Conservation (phyloP, 768 basidiomycete species). For the Hortiboletus flavorubellus region DNA sequence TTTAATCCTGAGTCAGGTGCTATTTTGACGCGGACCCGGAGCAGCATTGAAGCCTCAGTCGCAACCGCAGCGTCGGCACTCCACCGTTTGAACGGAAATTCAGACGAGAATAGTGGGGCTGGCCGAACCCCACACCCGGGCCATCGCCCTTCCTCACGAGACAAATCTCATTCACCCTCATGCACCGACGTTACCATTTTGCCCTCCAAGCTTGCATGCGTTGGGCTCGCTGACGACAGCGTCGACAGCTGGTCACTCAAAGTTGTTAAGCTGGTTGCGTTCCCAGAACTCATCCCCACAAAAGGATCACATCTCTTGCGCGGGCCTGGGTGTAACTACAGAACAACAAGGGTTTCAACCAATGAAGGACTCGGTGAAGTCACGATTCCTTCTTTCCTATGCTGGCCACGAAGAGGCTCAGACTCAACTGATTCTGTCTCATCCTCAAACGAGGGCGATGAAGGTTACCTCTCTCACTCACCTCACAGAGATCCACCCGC, state of each 20-base stretch:
- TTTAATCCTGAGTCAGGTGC: constrained; percentile 37
- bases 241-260: constrained; percentile 74
- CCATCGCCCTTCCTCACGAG: constrained; percentile 22
- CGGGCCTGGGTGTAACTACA: background rate
- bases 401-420: constrained; percentile 22
- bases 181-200: constrained; percentile 60
- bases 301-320: constrained; percentile 12
- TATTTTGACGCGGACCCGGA: constrained; percentile 48
- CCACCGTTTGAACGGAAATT: constrained; percentile 1
- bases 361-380: constrained; percentile 11
- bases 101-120: constrained; percentile 1
- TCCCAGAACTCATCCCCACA: constrained; percentile 62
- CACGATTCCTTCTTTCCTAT: constrained; percentile 20
- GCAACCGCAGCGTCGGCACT: constrained; percentile 10
- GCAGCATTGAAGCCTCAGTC: constrained; percentile 35
- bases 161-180: constrained; percentile 52
- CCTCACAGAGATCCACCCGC: constrained; percentile 39
- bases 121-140: background rate
- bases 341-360: constrained; percentile 3
- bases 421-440: constrained; percentile 25
- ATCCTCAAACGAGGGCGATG: constrained; percentile 36
- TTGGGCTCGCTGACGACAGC: constrained; percentile 66
- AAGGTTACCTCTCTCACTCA: constrained; percentile 62
- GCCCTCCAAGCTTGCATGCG: constrained; percentile 69
- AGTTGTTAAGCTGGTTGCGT: constrained; percentile 74